A percentile compares a stretch with the other conserved stretches of the same genome.
These are phyloP conservation scores for Endoconidiophora laricicola DNA, from an alignment of 2,329 filamentous ascomycete genomes.

Conservation along the genomic window DNA sequence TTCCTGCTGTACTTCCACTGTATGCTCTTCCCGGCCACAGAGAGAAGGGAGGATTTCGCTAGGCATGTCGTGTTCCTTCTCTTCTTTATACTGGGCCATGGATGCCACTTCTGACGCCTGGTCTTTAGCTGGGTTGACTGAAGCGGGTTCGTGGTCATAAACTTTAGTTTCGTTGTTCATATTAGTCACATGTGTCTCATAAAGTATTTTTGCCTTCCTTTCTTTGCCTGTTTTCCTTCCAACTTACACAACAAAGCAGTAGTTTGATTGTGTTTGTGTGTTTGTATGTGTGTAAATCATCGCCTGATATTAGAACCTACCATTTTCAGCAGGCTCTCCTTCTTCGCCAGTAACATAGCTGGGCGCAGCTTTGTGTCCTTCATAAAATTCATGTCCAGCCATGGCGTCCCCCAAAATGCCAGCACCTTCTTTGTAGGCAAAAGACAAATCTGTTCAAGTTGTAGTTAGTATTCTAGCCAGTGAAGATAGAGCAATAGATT, in stretches of 20 bases:
- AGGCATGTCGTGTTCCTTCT: too few species aligned
- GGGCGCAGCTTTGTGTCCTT: neutral
- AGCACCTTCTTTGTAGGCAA: neutral
- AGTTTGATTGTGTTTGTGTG: neutral
- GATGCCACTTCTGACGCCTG: constrained; percentile 1
- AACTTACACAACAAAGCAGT: neutral
- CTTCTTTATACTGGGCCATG: too few species aligned
- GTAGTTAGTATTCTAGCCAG: too few species aligned
- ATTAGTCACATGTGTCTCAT: constrained; percentile 5
- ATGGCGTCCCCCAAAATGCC: neutral
- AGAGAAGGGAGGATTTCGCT: neutral
- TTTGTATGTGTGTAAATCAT: neutral
- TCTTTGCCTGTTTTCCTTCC: neutral
- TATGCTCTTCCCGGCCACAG: neutral
- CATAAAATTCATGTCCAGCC: neutral
- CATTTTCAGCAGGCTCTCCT: constrained; percentile 2
- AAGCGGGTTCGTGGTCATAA: constrained; percentile 3
- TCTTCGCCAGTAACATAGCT: neutral
- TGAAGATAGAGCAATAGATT: too few species aligned
- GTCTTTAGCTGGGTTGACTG: neutral
- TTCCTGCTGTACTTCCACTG: neutral
- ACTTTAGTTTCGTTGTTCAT: constrained; percentile 2
- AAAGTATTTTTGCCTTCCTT: neutral
- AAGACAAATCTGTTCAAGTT: too few species aligned
- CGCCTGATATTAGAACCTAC: constrained; percentile 3